Base-by-base conservation (phyloP, 352 stramenopile genomes). In the Phytophthora brassicae region DNA sequence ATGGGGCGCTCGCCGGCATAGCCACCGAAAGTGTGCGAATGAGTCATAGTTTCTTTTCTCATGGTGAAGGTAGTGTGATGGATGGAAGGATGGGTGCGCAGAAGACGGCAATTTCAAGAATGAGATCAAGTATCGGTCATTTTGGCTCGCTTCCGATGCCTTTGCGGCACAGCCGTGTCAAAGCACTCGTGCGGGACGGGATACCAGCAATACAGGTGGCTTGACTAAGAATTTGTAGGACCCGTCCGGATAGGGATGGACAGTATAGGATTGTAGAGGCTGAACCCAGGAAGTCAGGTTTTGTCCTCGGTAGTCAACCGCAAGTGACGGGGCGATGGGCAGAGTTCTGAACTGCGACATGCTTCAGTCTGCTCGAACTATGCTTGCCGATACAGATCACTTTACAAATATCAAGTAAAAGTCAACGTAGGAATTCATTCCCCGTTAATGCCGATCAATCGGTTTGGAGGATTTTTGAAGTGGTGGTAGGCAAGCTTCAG, bases 31-130 rank as follows among this genome's bases (percentile, higher is more conserved):
- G 73, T 73, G 44, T 79, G 60, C 36, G 72, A 78, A 51, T 84
- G 68, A 26, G 69, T 82, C 61, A 83, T 78, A 44, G 74, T 77
- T 72, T 79, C 68, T 72, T 81, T 81, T 58, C 73, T 76, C 69
- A 80, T 81, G 1, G 13, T 68, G 56, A n/a, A n/a, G 14, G 7
- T 17, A 17, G 33, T 22, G 4, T 39, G 43, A 28, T 16, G 35
- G 42, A 3, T 16, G 36, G 39, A 28, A 42, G 41, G 43, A 22
- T 45, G 48, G 14, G 38, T 71, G 46, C 35, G 53, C 44, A 33
- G 39, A 41, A 52, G 39, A 14, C 29, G 28, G 54, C 45, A 33
- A 23, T 13, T 73, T 76, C 22, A 36, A 53, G 33, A 76, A 73
- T 75, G 68, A 72, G 46, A 33, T 8, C 12, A 9, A 16, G 8